These are phyloP conservation scores for Leucaena leucocephala DNA, from an alignment of 306 rosid species.

Conservation along the genomic window DNA sequence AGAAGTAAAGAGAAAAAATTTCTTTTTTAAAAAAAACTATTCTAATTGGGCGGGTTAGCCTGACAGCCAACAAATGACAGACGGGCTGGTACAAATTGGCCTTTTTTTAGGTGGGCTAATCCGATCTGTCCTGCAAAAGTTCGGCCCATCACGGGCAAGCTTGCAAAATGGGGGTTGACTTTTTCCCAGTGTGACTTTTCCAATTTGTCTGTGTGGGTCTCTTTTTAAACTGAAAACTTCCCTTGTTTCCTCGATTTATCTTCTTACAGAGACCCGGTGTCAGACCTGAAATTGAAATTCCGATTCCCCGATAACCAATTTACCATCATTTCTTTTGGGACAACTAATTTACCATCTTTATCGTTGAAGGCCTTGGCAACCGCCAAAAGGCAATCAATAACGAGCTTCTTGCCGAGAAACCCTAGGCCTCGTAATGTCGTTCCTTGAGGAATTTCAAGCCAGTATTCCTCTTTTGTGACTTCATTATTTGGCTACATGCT, in stretches of 20 bases:
- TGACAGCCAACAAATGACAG: too few species aligned
- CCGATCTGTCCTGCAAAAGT: too few species aligned
- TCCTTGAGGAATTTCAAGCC: constrained; percentile 84
- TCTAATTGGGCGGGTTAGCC: too few species aligned
- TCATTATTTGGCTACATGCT: constrained; percentile 7
- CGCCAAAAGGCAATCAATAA: constrained; percentile 9
- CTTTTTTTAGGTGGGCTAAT: too few species aligned
- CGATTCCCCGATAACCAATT: neutral
- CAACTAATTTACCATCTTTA: neutral
- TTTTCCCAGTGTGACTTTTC: too few species aligned
- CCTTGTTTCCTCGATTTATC: neutral
- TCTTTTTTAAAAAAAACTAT: too few species aligned
- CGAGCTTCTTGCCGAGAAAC: constrained; percentile 29
- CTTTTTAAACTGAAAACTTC: neutral
- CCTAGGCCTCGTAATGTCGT: constrained; percentile 59
- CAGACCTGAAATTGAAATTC: neutral
- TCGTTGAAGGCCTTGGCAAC: neutral
- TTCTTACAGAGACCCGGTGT: neutral
- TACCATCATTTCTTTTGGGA: neutral
- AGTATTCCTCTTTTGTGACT: constrained; percentile 47
- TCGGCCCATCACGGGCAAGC: too few species aligned
- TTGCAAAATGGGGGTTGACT: too few species aligned
- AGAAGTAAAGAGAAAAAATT: too few species aligned
- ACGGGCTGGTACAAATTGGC: too few species aligned
- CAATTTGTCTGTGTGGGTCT: neutral